Percentiles rank a stretch among this genome's conserved stretches.
phyloP scores from a whole-genome alignment of 345 rosid genomes.

The Firmiana major region DNA sequence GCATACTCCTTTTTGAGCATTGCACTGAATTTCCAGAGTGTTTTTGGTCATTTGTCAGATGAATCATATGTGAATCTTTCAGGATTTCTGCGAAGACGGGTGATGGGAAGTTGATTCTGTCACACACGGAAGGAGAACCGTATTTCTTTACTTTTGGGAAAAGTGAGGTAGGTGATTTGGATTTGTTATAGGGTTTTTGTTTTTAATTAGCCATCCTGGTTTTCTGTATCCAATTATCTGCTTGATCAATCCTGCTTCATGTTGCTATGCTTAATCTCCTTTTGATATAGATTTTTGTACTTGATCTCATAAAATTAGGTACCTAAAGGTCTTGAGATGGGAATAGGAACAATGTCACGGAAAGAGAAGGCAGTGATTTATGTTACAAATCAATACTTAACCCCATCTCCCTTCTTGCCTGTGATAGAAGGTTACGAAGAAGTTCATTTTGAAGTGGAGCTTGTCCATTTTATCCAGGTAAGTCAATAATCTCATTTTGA shows the following conservation, averaged over 20 bases:
- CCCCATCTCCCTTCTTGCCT: constrained; percentile 64
- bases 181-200: not conserved
- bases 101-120: constrained; percentile 55
- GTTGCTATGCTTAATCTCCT: not conserved
- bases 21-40: constrained; percentile 2
- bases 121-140: constrained; percentile 60
- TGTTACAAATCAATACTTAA: constrained; percentile 67
- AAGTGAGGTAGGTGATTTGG: constrained; percentile 57
- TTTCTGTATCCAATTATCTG: not conserved
- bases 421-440: constrained; percentile 63
- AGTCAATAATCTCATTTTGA: not conserved
- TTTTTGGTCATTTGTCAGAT: constrained; percentile 8
- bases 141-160: constrained; percentile 80
- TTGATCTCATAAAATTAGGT: constrained; percentile 43
- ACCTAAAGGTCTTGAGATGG: constrained; percentile 93
- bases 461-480: constrained; percentile 90
- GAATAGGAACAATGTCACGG: constrained; percentile 83
- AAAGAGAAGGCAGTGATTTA: constrained; percentile 84
- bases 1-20: not conserved
- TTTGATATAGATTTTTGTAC: not conserved
- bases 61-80: constrained; percentile 10
- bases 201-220: not conserved
- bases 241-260: not conserved
- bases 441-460: constrained; percentile 91
- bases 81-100: constrained; percentile 84